Evolutionary conservation across 2,329 filamentous ascomycete genomes (phyloP).

Genomic region (Aspergillus amoenus): DNA sequence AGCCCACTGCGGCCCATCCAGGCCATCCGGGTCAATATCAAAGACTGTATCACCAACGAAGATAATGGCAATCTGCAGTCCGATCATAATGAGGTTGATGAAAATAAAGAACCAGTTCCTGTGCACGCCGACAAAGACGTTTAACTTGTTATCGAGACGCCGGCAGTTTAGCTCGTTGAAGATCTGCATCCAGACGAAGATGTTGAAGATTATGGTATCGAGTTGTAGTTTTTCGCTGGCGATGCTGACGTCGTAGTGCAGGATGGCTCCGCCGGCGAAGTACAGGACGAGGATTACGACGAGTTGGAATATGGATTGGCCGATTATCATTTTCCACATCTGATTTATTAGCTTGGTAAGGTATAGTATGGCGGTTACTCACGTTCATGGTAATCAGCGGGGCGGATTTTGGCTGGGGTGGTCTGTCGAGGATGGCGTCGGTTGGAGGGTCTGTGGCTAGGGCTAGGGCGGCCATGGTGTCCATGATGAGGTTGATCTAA

Average conservation of each 20-base stretch:
- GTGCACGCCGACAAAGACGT: too few relatives aligned
- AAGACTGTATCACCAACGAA: too few relatives aligned
- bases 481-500: slow-evolving; percentile 64
- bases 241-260: neutral
- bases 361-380: too few relatives aligned
- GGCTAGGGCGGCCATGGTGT: slow-evolving; percentile 65
- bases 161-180: slow-evolving; percentile 38
- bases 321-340: slow-evolving; percentile 50
- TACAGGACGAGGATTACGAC: slow-evolving; percentile 47
- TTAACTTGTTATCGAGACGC: too few relatives aligned
- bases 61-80: too few relatives aligned
- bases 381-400: slow-evolving; percentile 45
- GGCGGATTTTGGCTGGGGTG: slow-evolving; percentile 47
- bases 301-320: slow-evolving; percentile 44
- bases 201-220: slow-evolving; percentile 44
- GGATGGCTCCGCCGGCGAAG: slow-evolving; percentile 42
- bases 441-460: slow-evolving; percentile 62
- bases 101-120: too few relatives aligned
- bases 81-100: too few relatives aligned
- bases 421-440: slow-evolving; percentile 56
- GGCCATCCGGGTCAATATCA: too few relatives aligned
- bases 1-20: too few relatives aligned
- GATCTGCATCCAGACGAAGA: slow-evolving; percentile 49
- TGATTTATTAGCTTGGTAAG: too few relatives aligned
- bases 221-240: slow-evolving; percentile 15